Percentiles rank a stretch among this genome's conserved stretches.
phyloP scores from a whole-genome alignment of 2,329 filamentous ascomycete species.

The Aspergillus flavus region DNA sequence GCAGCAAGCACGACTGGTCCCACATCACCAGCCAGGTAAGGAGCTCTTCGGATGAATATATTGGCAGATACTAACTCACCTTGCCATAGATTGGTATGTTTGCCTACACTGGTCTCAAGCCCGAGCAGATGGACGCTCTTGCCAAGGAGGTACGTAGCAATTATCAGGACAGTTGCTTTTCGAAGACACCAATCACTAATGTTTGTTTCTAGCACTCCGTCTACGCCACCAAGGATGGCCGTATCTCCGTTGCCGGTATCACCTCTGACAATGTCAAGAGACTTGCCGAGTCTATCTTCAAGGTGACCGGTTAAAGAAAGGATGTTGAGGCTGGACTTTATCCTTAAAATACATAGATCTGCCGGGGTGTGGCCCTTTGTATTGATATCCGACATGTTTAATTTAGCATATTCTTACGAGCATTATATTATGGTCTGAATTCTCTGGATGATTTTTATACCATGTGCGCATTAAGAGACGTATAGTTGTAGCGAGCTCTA shows the following conservation, averaged over 20 bases:
- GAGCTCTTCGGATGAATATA: neutral
- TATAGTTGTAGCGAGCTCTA: neutral
- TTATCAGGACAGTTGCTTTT: neutral
- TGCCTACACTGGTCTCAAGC: slow-evolving; percentile 89
- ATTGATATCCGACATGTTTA: slow-evolving; percentile 27
- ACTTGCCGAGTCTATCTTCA: slow-evolving; percentile 54
- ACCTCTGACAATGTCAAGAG: slow-evolving; percentile 53
- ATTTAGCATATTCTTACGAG: slow-evolving; percentile 23
- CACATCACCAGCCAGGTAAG: slow-evolving; percentile 87
- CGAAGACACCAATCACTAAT: slow-evolving; percentile 13
- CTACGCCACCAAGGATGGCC: slow-evolving; percentile 81
- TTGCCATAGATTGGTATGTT: slow-evolving; percentile 87
- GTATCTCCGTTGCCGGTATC: slow-evolving; percentile 55
- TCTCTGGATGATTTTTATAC: neutral
- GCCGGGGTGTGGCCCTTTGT: slow-evolving; percentile 16
- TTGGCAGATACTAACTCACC: slow-evolving; percentile 6
- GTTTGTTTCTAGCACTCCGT: slow-evolving; percentile 71
- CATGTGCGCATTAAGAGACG: neutral
- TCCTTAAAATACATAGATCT: slow-evolving; percentile 19
- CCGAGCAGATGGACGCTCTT: slow-evolving; percentile 87
- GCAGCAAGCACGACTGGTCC: slow-evolving; percentile 96
- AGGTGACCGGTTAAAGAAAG: slow-evolving; percentile 49
- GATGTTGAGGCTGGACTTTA: slow-evolving; percentile 8
- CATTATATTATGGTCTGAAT: slow-evolving; percentile 8
- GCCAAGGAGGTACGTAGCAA: slow-evolving; percentile 71